These are phyloP conservation scores for Adansonia grandidieri DNA, from an alignment of 441 rosid species.

Conservation along the genomic window DNA sequence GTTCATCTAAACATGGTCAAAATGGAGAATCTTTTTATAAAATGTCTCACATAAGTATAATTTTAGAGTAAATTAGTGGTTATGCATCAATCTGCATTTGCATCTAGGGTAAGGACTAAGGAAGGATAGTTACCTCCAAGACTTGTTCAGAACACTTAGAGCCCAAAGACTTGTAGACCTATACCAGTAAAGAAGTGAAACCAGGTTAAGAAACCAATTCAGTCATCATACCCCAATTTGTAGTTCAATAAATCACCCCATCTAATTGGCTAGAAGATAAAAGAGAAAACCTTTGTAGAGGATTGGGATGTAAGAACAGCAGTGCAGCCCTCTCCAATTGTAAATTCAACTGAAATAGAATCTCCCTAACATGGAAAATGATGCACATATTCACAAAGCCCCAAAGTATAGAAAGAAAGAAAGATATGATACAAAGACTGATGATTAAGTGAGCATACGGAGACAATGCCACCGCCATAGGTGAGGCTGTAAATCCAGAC, in stretches of 20 bases:
- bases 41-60: background rate
- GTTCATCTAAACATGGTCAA: background rate
- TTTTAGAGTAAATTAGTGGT: background rate
- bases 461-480: constrained; percentile 95
- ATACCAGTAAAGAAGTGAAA: constrained; percentile 11
- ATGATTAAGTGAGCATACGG: constrained; percentile 45
- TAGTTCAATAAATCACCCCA: constrained; percentile 6
- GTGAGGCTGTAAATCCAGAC: constrained; percentile 89
- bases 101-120: background rate
- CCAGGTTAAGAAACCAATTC: background rate
- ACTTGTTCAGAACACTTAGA: constrained; percentile 70
- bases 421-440: background rate
- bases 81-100: background rate
- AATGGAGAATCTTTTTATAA: constrained; percentile 7
- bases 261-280: background rate
- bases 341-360: constrained; percentile 66
- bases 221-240: constrained; percentile 19
- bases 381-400: constrained; percentile 4
- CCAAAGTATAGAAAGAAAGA: background rate
- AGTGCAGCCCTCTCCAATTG: constrained; percentile 73
- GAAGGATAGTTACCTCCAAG: constrained; percentile 61
- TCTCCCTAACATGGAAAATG: constrained; percentile 61
- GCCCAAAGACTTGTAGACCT: constrained; percentile 88
- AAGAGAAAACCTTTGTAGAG: constrained; percentile 74
- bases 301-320: constrained; percentile 86